Conservation (phyloP, 2,329 filamentous ascomycete species). For the Zalaria obscura region DNA sequence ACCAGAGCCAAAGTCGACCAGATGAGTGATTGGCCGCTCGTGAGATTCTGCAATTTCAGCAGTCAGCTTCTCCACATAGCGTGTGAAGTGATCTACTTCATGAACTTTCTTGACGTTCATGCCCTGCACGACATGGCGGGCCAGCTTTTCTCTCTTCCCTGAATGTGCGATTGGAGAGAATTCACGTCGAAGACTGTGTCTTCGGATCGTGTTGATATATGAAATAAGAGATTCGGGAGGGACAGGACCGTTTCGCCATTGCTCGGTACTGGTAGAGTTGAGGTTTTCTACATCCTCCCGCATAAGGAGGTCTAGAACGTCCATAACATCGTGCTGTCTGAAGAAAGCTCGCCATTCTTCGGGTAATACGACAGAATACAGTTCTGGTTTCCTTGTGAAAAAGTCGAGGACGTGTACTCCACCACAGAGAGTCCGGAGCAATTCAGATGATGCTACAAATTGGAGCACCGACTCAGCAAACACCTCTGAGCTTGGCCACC, state of each 20-base stretch:
- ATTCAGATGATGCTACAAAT: conserved; percentile 59
- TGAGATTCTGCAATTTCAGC: conserved; percentile 34
- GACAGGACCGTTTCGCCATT: conserved; percentile 28
- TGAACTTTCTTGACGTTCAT: conserved; percentile 97
- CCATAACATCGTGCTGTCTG: conserved; percentile 53
- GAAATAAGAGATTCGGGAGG: conserved; percentile 46
- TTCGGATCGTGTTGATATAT: conserved; percentile 60
- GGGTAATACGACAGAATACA: conserved; percentile 67
- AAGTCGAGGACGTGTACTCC: conserved; percentile 97
- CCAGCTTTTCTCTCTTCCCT: conserved; percentile 41
- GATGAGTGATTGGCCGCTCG: conserved; percentile 52
- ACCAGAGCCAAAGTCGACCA: conserved; percentile 90
- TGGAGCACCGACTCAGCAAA: conserved; percentile 67
- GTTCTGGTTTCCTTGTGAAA: conserved; percentile 69
- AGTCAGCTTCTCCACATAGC: conserved; percentile 60
- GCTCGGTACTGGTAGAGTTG: conserved; percentile 1
- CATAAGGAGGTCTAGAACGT: conserved; percentile 68
- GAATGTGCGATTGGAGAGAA: conserved; percentile 25
- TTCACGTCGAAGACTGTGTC: conserved; percentile 50
- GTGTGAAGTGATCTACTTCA: conserved; percentile 83
- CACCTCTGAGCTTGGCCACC: conserved; percentile 54
- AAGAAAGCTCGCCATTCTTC: conserved; percentile 74
- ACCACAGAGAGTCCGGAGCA: conserved; percentile 82
- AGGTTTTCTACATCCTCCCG: conserved; percentile 52
- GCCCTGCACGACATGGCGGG: conserved; percentile 62